Evolutionary conservation across 768 basidiomycete species (phyloP), one percentile per base, ranked within the genome.

Genomic region (Termitomyces sp.): DNA sequence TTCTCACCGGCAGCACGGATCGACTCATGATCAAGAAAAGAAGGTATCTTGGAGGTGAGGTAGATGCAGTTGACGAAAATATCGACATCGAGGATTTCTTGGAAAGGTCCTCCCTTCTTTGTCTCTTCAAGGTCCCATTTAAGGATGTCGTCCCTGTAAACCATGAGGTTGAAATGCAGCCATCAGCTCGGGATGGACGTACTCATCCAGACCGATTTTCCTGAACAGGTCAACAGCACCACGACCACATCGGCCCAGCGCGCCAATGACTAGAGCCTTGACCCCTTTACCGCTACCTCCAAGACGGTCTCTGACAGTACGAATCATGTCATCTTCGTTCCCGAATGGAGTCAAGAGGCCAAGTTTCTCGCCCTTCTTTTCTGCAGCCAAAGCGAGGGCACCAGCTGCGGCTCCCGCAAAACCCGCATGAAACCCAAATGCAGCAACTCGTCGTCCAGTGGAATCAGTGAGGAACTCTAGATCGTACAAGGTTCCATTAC

Each of bases 41-140:
- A 78, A 0, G 94, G 93, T 58, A 96, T 94, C 62, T 80, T 73
- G 18, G 88, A 85, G n/a, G 86, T 88, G 55, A 99, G 88, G 75
- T 98, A 98, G 74, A 99, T 99, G 83, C 97, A 98, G 79, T 99
- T 99, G 82, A 98, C 87, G 70, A 99, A 98, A 68, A 99, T 87
- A 77, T 99, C 96, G 64, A 94, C 96, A 64, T 94, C 93, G 33
- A 98, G 84, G 62, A 99, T 94, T 78, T 98, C 96, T 50, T 84
- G 75, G 80, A 98, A 98, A 0, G 97, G 97, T 2, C 97, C 97
- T 35, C 96, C 96, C 78, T 94, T 96, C 68, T 90, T 91, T 7
- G 97, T 99, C 79, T 99, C 97, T 2, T 81, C 91, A 81, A 99
- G 78, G 74, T 99, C 97, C 97, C 97, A 98, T 82, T 98, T 96